Evolutionary conservation across 176 grass and related monocot genomes (phyloP), one percentile per base, ranked within the genome.

Genomic region (Oryza meyeriana): DNA sequence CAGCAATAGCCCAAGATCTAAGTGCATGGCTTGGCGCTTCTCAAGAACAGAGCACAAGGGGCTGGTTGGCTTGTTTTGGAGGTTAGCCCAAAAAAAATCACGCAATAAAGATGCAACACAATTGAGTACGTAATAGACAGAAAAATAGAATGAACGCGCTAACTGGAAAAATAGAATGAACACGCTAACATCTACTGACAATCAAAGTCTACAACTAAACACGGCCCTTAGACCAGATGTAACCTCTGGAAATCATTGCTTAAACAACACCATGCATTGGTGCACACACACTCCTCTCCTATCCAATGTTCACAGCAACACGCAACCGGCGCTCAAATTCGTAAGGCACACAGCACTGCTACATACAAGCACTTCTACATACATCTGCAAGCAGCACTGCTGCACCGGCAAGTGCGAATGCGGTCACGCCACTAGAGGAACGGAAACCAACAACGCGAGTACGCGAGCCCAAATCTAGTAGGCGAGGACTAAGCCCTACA

Each of bases 401-500:
- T 25, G 8, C 31, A 57, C 35, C 39, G 4, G 32, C 25, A 31
- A 40, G n/a, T 40, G 68, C 25, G 6, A 11, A 72, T 63, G 68
- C 20, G 27, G 18, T 10, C 24, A 24, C 28, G 17, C 38, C 35
- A 3, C 62, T 12, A 12, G 40, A 42, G 10, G 29, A 41, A 1
- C 18, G 64, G 18, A 17, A 64, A 18, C 41, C 27, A 41, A 33
- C 69, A 45, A 22, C 31, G 26, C 44, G 20, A 32, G 68, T 63
- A 14, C 30, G 25, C 41, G 22, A 58, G 35, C 17, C 59, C 32
- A 61, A 71, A 72, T 64, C 63, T 69, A 66, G 33, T 8, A 12
- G 39, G n/a, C 66, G 24, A 59, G 26, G 61, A 81, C 59, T 52
- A 90, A 86, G 81, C 83, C 79, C 74, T 86, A 86, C 55, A 70